These are phyloP conservation scores for Microdochium paspali DNA, from an alignment of 2,329 filamentous ascomycete genomes.

Conservation along the genomic window DNA sequence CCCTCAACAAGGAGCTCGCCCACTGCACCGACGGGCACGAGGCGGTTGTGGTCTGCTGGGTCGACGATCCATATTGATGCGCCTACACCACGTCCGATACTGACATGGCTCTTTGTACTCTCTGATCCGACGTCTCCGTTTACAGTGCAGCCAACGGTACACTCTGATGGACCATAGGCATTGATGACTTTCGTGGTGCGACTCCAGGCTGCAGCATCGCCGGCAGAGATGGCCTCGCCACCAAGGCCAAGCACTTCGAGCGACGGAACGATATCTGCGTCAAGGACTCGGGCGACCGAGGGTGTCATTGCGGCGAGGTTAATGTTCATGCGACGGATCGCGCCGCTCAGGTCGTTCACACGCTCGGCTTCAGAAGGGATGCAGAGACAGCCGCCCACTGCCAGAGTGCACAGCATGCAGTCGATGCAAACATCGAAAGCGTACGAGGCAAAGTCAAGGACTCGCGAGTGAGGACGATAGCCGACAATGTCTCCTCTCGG, in stretches of 20 bases:
- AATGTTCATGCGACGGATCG: slow-evolving; percentile 30
- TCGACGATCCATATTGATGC: slow-evolving; percentile 43
- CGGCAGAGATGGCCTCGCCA: slow-evolving; percentile 42
- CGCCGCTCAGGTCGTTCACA: slow-evolving; percentile 38
- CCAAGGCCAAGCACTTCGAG: slow-evolving; percentile 38
- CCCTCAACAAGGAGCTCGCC: slow-evolving; percentile 47
- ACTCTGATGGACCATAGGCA: slow-evolving; percentile 44
- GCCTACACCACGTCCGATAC: slow-evolving; percentile 38
- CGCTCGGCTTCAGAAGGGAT: slow-evolving; percentile 45
- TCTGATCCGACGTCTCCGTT: slow-evolving; percentile 30
- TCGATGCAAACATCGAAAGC: slow-evolving; percentile 46
- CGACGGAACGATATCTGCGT: slow-evolving; percentile 32
- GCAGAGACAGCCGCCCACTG: slow-evolving; percentile 38
- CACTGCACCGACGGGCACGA: slow-evolving; percentile 36
- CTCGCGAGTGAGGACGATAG: slow-evolving; percentile 29
- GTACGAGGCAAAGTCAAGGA: slow-evolving; percentile 40
- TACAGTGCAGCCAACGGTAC: slow-evolving; percentile 41
- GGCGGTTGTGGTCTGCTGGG: slow-evolving; percentile 31
- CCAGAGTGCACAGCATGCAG: slow-evolving; percentile 45
- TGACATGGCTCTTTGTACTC: slow-evolving; percentile 21
- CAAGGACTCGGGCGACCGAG: slow-evolving; percentile 36
- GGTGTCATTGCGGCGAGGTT: slow-evolving; percentile 44
- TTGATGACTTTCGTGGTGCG: slow-evolving; percentile 35
- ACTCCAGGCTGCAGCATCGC: slow-evolving; percentile 38
- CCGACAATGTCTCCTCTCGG: slow-evolving; percentile 31